Base-by-base conservation (phyloP, 345 rosid species). In the Alliaria petiolata region DNA sequence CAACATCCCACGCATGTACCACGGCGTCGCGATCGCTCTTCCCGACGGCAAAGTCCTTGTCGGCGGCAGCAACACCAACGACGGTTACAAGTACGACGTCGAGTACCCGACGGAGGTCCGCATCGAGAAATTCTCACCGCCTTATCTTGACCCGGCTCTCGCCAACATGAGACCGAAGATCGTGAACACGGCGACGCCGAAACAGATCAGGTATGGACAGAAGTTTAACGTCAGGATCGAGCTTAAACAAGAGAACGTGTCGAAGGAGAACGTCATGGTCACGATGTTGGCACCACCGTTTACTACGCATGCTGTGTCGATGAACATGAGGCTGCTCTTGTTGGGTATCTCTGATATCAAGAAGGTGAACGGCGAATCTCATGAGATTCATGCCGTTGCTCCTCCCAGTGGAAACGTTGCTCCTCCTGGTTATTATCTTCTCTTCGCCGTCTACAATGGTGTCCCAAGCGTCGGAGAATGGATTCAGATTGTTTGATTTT, bases 101-200 rank as follows among this genome's bases (percentile, higher is more conserved):
- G 78, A 79, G 61, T 90, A 22, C 79, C 93, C 91, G 1, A 87
- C 93, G 0, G 96, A 90, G 59, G 76, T 87, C 1, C 80, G 89
- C 1, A 52, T 88, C 0, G 91, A 86, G 77, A 90, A 86, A 78
- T 88, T 79, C 84, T 85, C 83, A 1, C 96, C 96, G 0, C 93
- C 87, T 63, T 90, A 87, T 55, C 65, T 90, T 9, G 82, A 90
- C 31, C 79, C 84, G 0, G 36, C 78, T 0, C 63, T 77, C 19
- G 66, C 62, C 1, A 38, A 7, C 3, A 13, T 42, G 15, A 79
- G 85, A 65, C 82, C 83, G 1, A 55, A 35, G 25, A 87, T 89
- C 26, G 4, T 72, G 7, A 78, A 6, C 1, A 8, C 57, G 0
- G 72, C 55, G 0, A 28, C 57, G 16, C 65, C 58, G 0, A 16